These are phyloP conservation scores for Aspergillus aculeatinus DNA, from an alignment of 2,329 filamentous ascomycete species.

Conservation along the genomic window DNA sequence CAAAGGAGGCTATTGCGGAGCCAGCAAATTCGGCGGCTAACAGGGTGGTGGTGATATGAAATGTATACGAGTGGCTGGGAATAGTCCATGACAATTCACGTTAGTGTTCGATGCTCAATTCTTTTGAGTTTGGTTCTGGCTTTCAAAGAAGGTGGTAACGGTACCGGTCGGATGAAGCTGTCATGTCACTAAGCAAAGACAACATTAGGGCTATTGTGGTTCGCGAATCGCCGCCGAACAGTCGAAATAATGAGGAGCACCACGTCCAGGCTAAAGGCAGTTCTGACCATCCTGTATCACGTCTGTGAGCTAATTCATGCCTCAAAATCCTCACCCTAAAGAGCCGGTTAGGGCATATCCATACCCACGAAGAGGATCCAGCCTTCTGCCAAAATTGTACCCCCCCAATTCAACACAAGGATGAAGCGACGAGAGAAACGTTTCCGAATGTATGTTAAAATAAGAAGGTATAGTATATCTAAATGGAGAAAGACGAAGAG, in stretches of 20 bases:
- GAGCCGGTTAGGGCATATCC: not conserved
- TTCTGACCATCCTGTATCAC: not conserved
- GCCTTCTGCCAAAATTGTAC: not conserved
- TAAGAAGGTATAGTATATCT: not conserved
- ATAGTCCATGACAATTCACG: not conserved
- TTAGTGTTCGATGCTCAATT: not conserved
- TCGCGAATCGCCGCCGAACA: not conserved
- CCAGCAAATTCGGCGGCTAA: not conserved
- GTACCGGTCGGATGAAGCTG: not conserved
- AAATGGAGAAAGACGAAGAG: not conserved
- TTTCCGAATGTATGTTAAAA: not conserved
- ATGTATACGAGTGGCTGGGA: not conserved
- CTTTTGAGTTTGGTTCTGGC: not conserved
- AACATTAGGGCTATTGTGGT: not conserved
- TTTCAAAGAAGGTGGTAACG: not conserved
- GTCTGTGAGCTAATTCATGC: no score
- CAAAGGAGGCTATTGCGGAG: not conserved
- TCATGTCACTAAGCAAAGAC: not conserved
- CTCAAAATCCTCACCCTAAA: not conserved
- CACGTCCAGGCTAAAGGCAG: not conserved
- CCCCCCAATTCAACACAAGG: not conserved
- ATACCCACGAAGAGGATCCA: not conserved
- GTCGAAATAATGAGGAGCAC: not conserved
- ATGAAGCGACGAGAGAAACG: not conserved
- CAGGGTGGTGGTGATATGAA: not conserved